Base-by-base conservation (phyloP, 306 rosid genomes). In the Cicer arietinum region DNA sequence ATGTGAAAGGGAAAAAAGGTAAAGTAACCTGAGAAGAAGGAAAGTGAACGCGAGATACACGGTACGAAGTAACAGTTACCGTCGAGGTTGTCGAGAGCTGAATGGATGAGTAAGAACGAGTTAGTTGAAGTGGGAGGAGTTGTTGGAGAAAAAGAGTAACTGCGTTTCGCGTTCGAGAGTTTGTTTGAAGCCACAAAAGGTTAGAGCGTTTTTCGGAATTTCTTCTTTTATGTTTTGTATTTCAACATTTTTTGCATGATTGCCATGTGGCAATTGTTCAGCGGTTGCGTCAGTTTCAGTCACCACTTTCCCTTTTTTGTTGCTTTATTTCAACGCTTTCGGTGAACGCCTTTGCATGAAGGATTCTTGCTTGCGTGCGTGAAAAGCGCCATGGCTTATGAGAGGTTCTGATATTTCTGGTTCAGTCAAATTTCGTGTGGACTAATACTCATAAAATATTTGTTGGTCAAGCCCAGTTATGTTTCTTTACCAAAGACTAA, bases 171-270 rank as follows among this genome's bases (percentile, higher is more conserved):
- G 35, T 30, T 30, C 37, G 1, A 3, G 37, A 17, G 43, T 75
- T 75, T 75, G 14, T 48, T 62, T 40, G 17, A 75, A 75, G 72
- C 79, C 64, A 63, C 64, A 9, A 3, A 40, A 40, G 54, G 8
- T 50, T 52, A 63, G 79, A 71, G 73, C 44, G 18, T 63, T 75
- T 37, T 67, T 74, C 62, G 51, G 35, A 65, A 17, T 16, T 42
- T 41, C 35, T 44, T 10, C 7, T 11, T 66, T n/a, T n/a, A 7
- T 14, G 1, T 52, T 52, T 52, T 52, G 1, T 47, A 50, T 50
- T 50, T 50, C 20, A n/a, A 14, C 56, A 50, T 50, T 10, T 50
- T 50, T 50, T 50, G 56, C 56, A 50, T 50, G 56, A 50, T 6
- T 50, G 56, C 56, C 56, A 50, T 6, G 56, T 50, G 56, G 8